A percentile compares a stretch with the other conserved stretches of the same genome.
Evolutionary conservation across 2,329 filamentous ascomycete genomes (phyloP).

Genomic region (Verticillium albo-atrum): DNA sequence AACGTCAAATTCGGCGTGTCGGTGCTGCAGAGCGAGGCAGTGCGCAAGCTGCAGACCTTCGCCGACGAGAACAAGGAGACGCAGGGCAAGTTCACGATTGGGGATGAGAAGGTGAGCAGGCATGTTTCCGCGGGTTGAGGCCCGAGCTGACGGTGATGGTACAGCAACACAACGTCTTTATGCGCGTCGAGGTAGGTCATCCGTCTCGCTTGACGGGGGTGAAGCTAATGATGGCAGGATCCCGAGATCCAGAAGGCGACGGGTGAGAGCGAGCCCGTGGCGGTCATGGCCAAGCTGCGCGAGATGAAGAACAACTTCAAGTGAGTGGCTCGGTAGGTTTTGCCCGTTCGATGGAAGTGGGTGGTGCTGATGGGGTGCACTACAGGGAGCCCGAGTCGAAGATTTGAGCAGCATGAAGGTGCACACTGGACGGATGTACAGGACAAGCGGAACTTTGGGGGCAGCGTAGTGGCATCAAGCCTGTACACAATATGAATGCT

Average conservation of each 20-base stretch:
- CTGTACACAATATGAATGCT: no score
- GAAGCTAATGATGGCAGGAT: conserved; percentile 47
- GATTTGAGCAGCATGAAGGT: conserved; percentile 17
- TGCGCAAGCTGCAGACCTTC: conserved; percentile 74
- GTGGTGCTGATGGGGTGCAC: neutral
- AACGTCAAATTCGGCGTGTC: conserved; percentile 86
- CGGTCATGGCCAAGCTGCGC: conserved; percentile 80
- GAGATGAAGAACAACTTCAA: conserved; percentile 85
- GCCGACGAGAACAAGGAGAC: conserved; percentile 79
- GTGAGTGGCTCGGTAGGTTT: conserved; percentile 38
- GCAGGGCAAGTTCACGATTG: conserved; percentile 94
- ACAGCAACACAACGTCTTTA: conserved; percentile 92
- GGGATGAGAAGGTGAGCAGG: conserved; percentile 78
- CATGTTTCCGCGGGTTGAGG: neutral
- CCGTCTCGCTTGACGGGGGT: no score
- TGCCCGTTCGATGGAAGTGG: neutral
- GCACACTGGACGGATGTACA: neutral
- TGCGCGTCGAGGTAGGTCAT: conserved; percentile 70
- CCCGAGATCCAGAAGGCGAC: conserved; percentile 79
- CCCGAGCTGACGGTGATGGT: conserved; percentile 4
- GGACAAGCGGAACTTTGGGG: no score
- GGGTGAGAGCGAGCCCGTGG: conserved; percentile 72
- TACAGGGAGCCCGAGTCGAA: conserved; percentile 25
- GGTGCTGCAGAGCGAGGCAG: conserved; percentile 68
- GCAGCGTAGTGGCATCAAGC: neutral